Percentiles rank a stretch among this genome's conserved stretches.
Evolutionary conservation across 2,329 filamentous ascomycete genomes (phyloP).

Genomic region (Alternaria sp.): DNA sequence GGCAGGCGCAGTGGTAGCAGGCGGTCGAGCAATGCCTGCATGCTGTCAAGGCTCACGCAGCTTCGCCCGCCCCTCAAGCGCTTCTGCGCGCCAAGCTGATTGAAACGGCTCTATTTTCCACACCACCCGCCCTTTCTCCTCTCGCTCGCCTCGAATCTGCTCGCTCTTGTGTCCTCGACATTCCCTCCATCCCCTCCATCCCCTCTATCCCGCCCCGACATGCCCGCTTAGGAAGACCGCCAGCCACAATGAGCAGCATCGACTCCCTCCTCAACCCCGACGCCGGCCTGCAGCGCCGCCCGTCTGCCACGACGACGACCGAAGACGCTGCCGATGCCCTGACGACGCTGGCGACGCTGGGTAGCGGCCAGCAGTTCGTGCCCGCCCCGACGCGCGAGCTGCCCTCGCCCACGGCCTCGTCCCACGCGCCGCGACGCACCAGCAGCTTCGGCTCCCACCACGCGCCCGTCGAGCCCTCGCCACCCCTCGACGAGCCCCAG

Average conservation of each 20-base stretch:
- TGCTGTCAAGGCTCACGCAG: slow-evolving; percentile 7
- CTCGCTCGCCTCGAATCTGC: not conserved
- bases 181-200: not conserved
- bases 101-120: slow-evolving; percentile 21
- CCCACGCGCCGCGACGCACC: slow-evolving; percentile 38
- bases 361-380: slow-evolving; percentile 41
- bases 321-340: slow-evolving; percentile 51
- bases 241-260: slow-evolving; percentile 42
- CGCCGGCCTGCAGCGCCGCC: slow-evolving; percentile 19
- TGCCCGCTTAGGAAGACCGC: slow-evolving; percentile 8
- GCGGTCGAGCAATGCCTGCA: slow-evolving; percentile 8
- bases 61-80: slow-evolving; percentile 4
- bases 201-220: slow-evolving; percentile 4
- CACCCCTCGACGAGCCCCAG: slow-evolving; percentile 43
- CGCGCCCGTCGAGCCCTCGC: slow-evolving; percentile 49
- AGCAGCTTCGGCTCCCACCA: slow-evolving; percentile 44
- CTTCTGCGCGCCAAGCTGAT: slow-evolving; percentile 20
- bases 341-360: slow-evolving; percentile 43
- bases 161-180: not conserved
- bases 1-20: not conserved
- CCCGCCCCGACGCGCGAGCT: slow-evolving; percentile 31
- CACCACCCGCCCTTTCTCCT: slow-evolving; percentile 13
- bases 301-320: slow-evolving; percentile 26
- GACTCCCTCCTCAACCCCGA: slow-evolving; percentile 46
- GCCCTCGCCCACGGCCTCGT: slow-evolving; percentile 37